Evolutionary conservation across 305 asterid species (phyloP).

Genomic region (Lippia alba): DNA sequence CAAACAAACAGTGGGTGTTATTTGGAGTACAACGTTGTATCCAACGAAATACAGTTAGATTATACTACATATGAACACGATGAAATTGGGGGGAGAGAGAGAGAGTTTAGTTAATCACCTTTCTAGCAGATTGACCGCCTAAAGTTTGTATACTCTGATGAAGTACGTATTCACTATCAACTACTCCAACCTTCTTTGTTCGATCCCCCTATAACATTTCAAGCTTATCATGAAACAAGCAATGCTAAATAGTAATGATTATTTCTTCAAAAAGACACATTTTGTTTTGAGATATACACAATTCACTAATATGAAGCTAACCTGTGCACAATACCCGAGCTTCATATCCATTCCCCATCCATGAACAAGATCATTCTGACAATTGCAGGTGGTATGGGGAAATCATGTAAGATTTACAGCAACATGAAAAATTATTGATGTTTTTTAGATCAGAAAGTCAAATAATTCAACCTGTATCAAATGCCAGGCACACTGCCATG

Average conservation of each 20-base stretch:
- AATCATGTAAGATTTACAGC: conserved; percentile 10
- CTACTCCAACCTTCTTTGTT: conserved; percentile 87
- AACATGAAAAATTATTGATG: conserved; percentile 1
- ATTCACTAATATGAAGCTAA: conserved; percentile 3
- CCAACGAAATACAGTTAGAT: not conserved
- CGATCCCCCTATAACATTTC: conserved; percentile 76
- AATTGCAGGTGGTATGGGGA: conserved; percentile 27
- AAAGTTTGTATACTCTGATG: conserved; percentile 98
- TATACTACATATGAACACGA: no score
- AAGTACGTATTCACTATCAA: conserved; percentile 89
- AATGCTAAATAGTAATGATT: not conserved
- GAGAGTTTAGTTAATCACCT: conserved; percentile 47
- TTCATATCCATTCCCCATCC: conserved; percentile 99
- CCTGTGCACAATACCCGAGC: conserved; percentile 99
- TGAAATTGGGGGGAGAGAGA: no score
- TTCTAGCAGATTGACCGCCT: conserved; percentile 81
- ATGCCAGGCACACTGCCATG: conserved; percentile 99
- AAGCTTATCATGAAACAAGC: not conserved
- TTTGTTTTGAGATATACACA: not conserved
- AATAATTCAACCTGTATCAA: conserved; percentile 74
- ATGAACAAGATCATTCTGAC: conserved; percentile 97
- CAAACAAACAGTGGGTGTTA: not conserved
- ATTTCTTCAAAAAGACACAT: not conserved
- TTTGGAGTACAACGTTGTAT: not conserved
- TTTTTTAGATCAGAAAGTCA: not conserved